Conservation (phyloP, 345 rosid genomes). For the Noccaea caerulescens region DNA sequence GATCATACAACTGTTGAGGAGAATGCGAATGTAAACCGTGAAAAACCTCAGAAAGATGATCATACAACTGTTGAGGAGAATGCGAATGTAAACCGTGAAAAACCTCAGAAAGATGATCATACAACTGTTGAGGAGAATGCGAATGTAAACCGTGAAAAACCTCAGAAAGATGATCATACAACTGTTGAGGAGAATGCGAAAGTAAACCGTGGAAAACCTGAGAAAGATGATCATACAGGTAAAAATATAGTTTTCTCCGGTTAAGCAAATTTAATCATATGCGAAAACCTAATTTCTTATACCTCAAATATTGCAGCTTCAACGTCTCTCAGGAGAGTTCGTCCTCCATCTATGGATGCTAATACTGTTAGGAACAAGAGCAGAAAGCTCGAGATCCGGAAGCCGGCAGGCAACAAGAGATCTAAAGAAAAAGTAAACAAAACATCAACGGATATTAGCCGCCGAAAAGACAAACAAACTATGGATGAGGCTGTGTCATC, state of each 20-base stretch:
- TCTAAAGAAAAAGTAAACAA: constrained; percentile 24
- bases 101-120: constrained; percentile 31
- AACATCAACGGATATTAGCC: constrained; percentile 16
- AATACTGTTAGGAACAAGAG: constrained; percentile 30
- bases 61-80: constrained; percentile 1
- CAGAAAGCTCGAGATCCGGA: constrained; percentile 25
- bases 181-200: background rate
- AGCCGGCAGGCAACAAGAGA: constrained; percentile 32
- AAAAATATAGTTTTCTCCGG: constrained; percentile 26
- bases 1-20: constrained; percentile 17
- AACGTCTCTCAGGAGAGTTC: constrained; percentile 11
- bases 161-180: constrained; percentile 24
- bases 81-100: constrained; percentile 13
- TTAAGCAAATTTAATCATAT: background rate
- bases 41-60: constrained; percentile 23
- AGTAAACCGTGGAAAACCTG: too few relatives aligned
- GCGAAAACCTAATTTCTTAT: background rate
- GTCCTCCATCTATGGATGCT: constrained; percentile 12
- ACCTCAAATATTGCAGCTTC: constrained; percentile 36
- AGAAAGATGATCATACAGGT: too few relatives aligned
- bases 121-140: background rate
- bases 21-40: too few relatives aligned
- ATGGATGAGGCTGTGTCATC: constrained; percentile 42
- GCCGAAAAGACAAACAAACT: constrained; percentile 34
- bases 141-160: too few relatives aligned